Evolutionary conservation across 2,329 filamentous ascomycete species (phyloP), one percentile per base, ranked within the genome.

Genomic region (Ophiostoma quercus): DNA sequence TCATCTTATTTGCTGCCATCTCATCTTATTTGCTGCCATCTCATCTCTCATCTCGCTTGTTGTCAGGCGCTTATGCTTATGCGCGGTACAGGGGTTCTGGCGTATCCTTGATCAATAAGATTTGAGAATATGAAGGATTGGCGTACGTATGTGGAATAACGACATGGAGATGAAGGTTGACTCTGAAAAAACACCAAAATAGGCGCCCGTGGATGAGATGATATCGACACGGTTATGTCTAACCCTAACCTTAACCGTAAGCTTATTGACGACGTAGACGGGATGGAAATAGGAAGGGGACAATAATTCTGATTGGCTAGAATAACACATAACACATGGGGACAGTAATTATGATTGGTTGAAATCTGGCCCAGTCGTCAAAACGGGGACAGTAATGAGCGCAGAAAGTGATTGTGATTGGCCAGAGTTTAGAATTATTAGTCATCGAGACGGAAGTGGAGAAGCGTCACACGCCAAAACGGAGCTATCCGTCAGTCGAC

Each of bases 51-150:
- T 57, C 51, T 57, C 51, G 51, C 22, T 57, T 57, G 51, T 12
- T 57, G 51, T 57, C 51, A 25, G 11, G 51, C 51, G 51, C 51
- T 25, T 57, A 57, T 57, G 51, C n/a, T 57, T 29, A 57, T 57
- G 51, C 47, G 47, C 51, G 51, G 51, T 57, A n/a, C 51, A 57
- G 51, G 51, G 51, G 51, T 57, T 57, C 22, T 25, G 51, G 51
- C n/a, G 51, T 25, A 22, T 25, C 22, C 51, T 57, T 22, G 51
- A 12, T 22, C n/a, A 22, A 57, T 57, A 22, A 11, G 51, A 25
- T 11, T 25, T 8, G 5, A 47, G 43, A 47, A n/a, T 47, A 47
- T 19, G 43, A 47, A 47, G 43, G 43, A 57, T 12, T n/a, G 25
- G n/a, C 25, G 25, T 29, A 57, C n/a, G 8, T 11, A 57, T 57